Base-by-base conservation (phyloP, 768 basidiomycete species). In the Boletus pseudo-olivaceus region DNA sequence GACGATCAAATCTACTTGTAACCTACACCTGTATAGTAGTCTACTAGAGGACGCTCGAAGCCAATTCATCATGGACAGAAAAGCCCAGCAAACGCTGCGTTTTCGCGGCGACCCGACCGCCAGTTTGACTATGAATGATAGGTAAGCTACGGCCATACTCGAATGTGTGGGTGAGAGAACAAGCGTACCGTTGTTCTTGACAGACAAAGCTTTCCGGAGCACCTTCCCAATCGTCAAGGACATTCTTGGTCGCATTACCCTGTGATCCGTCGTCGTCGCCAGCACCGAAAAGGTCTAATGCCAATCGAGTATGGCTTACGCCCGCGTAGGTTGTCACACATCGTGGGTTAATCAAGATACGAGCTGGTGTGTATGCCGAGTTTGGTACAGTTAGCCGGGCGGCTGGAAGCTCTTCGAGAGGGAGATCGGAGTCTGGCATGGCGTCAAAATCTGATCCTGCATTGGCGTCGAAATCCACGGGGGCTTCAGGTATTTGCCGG, bases 291-390 rank as follows among this genome's bases (percentile, higher is more conserved):
- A 99, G 72, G 71, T 98, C 95, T 42, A 91, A 71, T n/a, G 96
- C 95, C 34, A 99, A 81, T 70, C 93, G 91, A 20, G 95, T 93
- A 71, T 99, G 96, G 58, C 87, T 91, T 5, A 98, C 96, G 4
- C 96, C 97, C 0, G 96, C 96, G 67, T 99, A 99, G 20, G 96
- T 98, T 34, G 96, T 98, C 49, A 96, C 90, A 69, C 95, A 98
- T 15, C 95, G 83, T 5, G 96, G 96, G 66, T 98, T 98, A 52
- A 99, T 87, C 59, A 99, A 70, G 62, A 99, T 97, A 50, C 94
- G 79, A 5, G 94, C 96, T 5, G 94, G 88, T 8, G 82, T 75
- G 72, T 95, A 97, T 9, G 85, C 86, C 17, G 86, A 87, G 69
- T 97, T 98, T 9, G 95, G 94, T 45, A 93, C 88, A 14, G 81